These are phyloP conservation scores for Curvularia spicifera DNA, from an alignment of 2,329 filamentous ascomycete species.

Conservation along the genomic window DNA sequence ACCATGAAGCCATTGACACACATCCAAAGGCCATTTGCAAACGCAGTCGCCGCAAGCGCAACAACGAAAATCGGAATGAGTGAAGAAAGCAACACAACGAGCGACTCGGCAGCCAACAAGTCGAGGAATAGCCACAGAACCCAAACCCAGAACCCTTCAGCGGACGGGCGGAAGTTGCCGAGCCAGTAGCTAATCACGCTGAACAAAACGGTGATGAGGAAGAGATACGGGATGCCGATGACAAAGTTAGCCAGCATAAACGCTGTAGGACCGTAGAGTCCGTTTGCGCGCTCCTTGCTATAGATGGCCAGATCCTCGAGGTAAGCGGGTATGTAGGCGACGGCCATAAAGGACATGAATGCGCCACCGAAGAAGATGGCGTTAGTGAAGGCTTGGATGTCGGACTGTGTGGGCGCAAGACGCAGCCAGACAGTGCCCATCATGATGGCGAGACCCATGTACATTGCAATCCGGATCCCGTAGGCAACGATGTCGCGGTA, in stretches of 20 bases:
- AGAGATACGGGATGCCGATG: slow-evolving; percentile 80
- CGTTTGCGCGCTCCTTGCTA: slow-evolving; percentile 80
- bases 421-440: slow-evolving; percentile 89
- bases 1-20: slow-evolving; percentile 84
- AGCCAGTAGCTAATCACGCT: slow-evolving; percentile 81
- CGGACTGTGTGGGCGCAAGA: slow-evolving; percentile 69
- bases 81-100: slow-evolving; percentile 77
- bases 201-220: slow-evolving; percentile 78
- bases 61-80: slow-evolving; percentile 82
- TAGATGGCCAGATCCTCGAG: slow-evolving; percentile 78
- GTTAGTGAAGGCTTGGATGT: slow-evolving; percentile 83
- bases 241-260: slow-evolving; percentile 82
- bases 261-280: slow-evolving; percentile 74
- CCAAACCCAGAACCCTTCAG: slow-evolving; percentile 74
- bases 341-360: slow-evolving; percentile 62
- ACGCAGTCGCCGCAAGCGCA: slow-evolving; percentile 77
- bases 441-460: slow-evolving; percentile 78
- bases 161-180: slow-evolving; percentile 72
- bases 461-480: slow-evolving; percentile 83
- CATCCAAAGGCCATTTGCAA: slow-evolving; percentile 92
- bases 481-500: slow-evolving; percentile 86
- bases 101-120: slow-evolving; percentile 78
- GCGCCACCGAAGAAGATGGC: slow-evolving; percentile 68
- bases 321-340: slow-evolving; percentile 84
- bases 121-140: slow-evolving; percentile 87